phyloP scores from a whole-genome alignment of 2,329 filamentous ascomycete species.

The Cercospora sp. region DNA sequence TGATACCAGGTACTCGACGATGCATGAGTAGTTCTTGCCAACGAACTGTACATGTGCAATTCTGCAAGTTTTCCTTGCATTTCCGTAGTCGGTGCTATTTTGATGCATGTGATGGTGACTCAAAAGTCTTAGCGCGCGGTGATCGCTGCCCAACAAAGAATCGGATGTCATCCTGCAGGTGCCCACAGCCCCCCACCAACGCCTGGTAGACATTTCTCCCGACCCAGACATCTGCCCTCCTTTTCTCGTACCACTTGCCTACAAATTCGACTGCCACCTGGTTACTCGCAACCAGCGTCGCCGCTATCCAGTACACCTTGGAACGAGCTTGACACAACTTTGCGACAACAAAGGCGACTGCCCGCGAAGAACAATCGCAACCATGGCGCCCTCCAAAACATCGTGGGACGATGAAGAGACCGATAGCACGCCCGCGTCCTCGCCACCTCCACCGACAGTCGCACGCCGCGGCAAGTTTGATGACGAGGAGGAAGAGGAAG shows the following conservation, averaged over 20 bases:
- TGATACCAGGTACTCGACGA: not conserved
- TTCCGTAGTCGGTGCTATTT: not conserved
- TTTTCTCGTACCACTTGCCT: not conserved
- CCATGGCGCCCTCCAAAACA: slow-evolving; percentile 38
- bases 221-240: slow-evolving; percentile 2
- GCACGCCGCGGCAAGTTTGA: slow-evolving; percentile 71
- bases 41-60: not conserved
- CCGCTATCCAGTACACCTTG: not conserved
- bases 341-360: slow-evolving; percentile 13
- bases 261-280: not conserved
- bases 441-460: slow-evolving; percentile 49
- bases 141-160: slow-evolving; percentile 8
- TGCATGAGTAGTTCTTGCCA: not conserved
- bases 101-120: slow-evolving; percentile 7
- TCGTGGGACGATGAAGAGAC: slow-evolving; percentile 56
- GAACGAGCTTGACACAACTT: not conserved
- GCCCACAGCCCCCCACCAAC: not conserved
- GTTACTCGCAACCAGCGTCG: not conserved
- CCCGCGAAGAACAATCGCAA: slow-evolving; percentile 31
- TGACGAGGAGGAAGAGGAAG: slow-evolving; percentile 86
- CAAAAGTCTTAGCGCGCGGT: slow-evolving; percentile 6
- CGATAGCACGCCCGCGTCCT: slow-evolving; percentile 51
- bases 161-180: slow-evolving; percentile 6
- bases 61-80: slow-evolving; percentile 1
- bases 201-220: slow-evolving; percentile 6